phyloP scores from a whole-genome alignment of 73 alveolate genomes.

The Paramecium primaurelia region DNA sequence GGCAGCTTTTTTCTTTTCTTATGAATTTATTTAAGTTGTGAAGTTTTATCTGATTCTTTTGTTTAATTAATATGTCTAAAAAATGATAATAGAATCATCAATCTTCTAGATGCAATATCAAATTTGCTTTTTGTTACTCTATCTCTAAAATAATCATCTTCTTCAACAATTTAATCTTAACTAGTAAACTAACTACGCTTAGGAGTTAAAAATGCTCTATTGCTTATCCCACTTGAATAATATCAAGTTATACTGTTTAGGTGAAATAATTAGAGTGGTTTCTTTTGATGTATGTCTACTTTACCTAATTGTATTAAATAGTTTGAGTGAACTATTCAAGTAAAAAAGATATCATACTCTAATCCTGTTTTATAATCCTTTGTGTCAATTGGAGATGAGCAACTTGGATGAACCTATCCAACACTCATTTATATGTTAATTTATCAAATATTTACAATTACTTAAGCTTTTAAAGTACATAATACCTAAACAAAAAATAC shows the following conservation, averaged over 20 bases:
- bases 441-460: neutral
- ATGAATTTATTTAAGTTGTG: neutral
- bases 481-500: neutral
- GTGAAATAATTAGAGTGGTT: neutral
- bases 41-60: neutral
- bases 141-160: neutral
- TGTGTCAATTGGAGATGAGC: neutral
- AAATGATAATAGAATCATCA: neutral
- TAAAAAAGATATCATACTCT: neutral
- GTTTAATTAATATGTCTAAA: neutral
- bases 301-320: neutral
- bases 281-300: slow-evolving; percentile 3
- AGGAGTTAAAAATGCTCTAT: neutral
- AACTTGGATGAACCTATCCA: neutral
- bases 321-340: neutral
- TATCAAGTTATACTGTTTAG: neutral
- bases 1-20: neutral
- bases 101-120: neutral
- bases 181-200: neutral
- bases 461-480: neutral
- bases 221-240: neutral
- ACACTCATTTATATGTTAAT: slow-evolving; percentile 20
- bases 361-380: slow-evolving; percentile 15
- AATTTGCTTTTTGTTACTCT: neutral
- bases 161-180: slow-evolving; percentile 8